These are phyloP conservation scores for Rubia peregrina DNA, from an alignment of 305 asterid species.

Conservation along the genomic window DNA sequence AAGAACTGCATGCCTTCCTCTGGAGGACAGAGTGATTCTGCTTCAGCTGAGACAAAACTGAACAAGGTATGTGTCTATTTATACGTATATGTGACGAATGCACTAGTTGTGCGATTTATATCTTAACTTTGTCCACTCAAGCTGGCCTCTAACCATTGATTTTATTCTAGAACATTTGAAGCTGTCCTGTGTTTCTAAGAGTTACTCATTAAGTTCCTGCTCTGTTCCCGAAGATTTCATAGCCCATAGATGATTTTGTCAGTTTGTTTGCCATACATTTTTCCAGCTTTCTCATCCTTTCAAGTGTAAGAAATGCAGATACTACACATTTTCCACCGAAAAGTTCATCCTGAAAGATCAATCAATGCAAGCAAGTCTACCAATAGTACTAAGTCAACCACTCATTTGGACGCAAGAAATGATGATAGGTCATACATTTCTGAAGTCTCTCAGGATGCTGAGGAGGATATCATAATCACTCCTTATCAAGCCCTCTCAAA, in stretches of 20 bases:
- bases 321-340: conserved; percentile 73
- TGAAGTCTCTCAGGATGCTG: conserved; percentile 32
- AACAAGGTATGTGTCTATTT: conserved; percentile 45
- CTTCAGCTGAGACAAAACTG: conserved; percentile 50
- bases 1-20: conserved; percentile 30
- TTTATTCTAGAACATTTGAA: no score
- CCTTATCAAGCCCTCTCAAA: conserved; percentile 42
- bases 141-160: no score
- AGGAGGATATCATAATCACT: conserved; percentile 53
- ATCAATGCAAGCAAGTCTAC: conserved; percentile 25
- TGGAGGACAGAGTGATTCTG: conserved; percentile 38
- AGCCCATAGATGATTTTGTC: not conserved
- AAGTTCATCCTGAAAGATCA: conserved; percentile 84
- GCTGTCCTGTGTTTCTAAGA: no score
- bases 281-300: not conserved
- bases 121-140: no score
- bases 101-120: not conserved
- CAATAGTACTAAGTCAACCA: conserved; percentile 29
- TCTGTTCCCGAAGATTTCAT: no score
- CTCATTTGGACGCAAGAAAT: conserved; percentile 36
- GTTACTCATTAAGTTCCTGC: no score
- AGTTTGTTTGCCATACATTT: not conserved
- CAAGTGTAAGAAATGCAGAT: conserved; percentile 49
- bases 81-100: not conserved
- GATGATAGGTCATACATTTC: conserved; percentile 23